Conservation (phyloP, 2,329 filamentous ascomycete species). For the Ramichloridium luteum region DNA sequence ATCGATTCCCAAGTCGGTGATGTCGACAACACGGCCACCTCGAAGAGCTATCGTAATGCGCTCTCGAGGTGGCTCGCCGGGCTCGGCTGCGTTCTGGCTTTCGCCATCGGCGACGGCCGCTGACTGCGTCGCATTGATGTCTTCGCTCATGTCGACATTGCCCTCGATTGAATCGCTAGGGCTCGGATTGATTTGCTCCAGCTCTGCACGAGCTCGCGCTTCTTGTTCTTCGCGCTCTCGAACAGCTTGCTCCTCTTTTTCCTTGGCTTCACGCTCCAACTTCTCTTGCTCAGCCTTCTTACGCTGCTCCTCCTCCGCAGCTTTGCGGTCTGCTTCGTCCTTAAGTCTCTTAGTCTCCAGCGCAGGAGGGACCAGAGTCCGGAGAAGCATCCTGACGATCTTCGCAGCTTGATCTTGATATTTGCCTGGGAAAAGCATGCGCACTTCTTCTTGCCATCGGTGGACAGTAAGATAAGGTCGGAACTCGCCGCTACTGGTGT, state of each 20-base stretch:
- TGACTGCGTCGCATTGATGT: slow-evolving; percentile 19
- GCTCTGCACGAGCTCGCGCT: slow-evolving; percentile 22
- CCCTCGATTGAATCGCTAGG: too few species aligned
- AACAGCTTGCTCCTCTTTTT: slow-evolving; percentile 38
- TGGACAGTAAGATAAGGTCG: slow-evolving; percentile 55
- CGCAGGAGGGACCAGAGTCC: slow-evolving; percentile 67
- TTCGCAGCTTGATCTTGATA: slow-evolving; percentile 57
- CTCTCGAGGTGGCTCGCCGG: slow-evolving; percentile 30
- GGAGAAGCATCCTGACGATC: slow-evolving; percentile 57
- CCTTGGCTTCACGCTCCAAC: slow-evolving; percentile 42
- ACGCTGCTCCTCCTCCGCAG: slow-evolving; percentile 57
- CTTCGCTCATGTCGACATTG: not conserved
- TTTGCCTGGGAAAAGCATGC: slow-evolving; percentile 58
- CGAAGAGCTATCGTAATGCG: slow-evolving; percentile 74
- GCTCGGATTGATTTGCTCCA: slow-evolving; percentile 16
- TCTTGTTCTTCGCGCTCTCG: slow-evolving; percentile 32
- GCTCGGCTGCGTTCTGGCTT: slow-evolving; percentile 36
- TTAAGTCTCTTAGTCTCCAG: slow-evolving; percentile 66
- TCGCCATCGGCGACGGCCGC: slow-evolving; percentile 24
- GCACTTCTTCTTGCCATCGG: slow-evolving; percentile 83
- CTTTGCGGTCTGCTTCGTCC: slow-evolving; percentile 51
- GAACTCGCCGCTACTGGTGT: slow-evolving; percentile 66
- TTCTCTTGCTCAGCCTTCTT: slow-evolving; percentile 48
- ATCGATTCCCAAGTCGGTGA: slow-evolving; percentile 89
- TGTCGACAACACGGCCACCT: slow-evolving; percentile 71